A percentile compares a stretch with the other conserved stretches of the same genome.
phyloP scores from a whole-genome alignment of 495 filamentous ascomycete genomes.

The Astrocystis sublimbata region DNA sequence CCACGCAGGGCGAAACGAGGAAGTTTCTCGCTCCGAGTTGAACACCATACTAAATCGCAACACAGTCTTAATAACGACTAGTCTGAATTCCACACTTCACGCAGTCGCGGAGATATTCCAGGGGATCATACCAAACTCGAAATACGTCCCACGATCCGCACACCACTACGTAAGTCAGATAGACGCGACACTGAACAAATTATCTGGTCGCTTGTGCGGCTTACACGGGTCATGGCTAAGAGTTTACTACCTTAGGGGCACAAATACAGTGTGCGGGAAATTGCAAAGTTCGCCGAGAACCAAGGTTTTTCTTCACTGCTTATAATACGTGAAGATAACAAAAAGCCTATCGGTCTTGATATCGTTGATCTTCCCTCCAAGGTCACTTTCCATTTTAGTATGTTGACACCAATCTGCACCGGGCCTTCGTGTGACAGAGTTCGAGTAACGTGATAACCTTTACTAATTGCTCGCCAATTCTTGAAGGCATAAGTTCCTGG shows the following conservation, averaged over 20 bases:
- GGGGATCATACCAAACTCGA: slow-evolving; percentile 78
- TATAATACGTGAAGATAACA: slow-evolving; percentile 81
- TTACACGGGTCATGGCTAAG: neutral
- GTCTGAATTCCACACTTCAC: slow-evolving; percentile 81
- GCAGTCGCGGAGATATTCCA: slow-evolving; percentile 74
- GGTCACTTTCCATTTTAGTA: slow-evolving; percentile 79
- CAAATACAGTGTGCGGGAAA: slow-evolving; percentile 88
- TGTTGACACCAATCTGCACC: neutral
- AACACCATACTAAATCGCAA: neutral
- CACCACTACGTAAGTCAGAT: slow-evolving; percentile 57
- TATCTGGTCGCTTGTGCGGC: neutral
- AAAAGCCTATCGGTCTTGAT: slow-evolving; percentile 72
- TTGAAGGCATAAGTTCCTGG: slow-evolving; percentile 64
- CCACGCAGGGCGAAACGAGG: neutral
- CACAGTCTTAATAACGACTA: slow-evolving; percentile 80
- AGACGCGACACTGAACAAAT: neutral
- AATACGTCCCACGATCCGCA: slow-evolving; percentile 79
- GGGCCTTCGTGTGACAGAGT: neutral
- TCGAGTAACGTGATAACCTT: neutral
- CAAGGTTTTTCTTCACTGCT: slow-evolving; percentile 77
- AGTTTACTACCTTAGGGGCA: slow-evolving; percentile 47
- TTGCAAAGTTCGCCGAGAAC: slow-evolving; percentile 78
- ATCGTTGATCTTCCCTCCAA: slow-evolving; percentile 81
- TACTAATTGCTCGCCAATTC: neutral
- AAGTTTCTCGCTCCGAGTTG: neutral